Evolutionary conservation across 139 green algal genomes (phyloP).

Genomic region (Chlorella vulgaris): DNA sequence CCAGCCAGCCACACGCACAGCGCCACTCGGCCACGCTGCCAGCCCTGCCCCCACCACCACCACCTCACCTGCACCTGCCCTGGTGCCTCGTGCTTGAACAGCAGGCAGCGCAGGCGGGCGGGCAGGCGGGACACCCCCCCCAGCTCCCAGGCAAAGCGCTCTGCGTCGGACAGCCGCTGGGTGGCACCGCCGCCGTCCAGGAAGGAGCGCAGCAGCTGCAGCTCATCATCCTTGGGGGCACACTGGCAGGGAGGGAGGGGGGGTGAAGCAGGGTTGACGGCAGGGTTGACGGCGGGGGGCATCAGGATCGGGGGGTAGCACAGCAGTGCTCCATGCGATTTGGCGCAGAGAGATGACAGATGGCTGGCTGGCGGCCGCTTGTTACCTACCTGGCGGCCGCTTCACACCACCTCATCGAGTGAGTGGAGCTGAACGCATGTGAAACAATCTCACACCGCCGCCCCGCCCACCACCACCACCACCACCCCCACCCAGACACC

Average conservation of each 20-base stretch:
- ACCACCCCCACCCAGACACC: background rate
- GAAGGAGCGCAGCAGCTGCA: conserved; percentile 43
- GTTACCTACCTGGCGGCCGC: too few relatives aligned
- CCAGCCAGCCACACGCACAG: too few relatives aligned
- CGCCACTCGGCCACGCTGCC: too few relatives aligned
- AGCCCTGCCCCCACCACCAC: background rate
- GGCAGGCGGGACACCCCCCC: conserved; percentile 44
- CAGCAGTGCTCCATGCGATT: too few relatives aligned
- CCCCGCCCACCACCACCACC: background rate
- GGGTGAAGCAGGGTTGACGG: background rate
- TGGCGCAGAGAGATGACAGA: too few relatives aligned
- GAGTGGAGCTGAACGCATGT: too few relatives aligned
- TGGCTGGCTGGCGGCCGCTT: too few relatives aligned
- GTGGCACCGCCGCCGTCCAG: conserved; percentile 2
- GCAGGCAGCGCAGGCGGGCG: conserved; percentile 38
- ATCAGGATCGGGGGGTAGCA: background rate
- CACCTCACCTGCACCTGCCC: conserved; percentile 16
- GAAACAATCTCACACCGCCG: too few relatives aligned
- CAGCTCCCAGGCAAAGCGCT: conserved; percentile 52
- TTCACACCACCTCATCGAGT: too few relatives aligned
- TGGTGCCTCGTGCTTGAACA: conserved; percentile 16
- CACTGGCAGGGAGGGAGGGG: conserved; percentile 15
- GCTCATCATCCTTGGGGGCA: conserved; percentile 45
- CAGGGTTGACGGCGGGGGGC: too few relatives aligned
- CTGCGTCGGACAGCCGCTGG: conserved; percentile 25